These are phyloP conservation scores for Pisolithus tinctorius DNA, from an alignment of 768 basidiomycete genomes.

Conservation along the genomic window DNA sequence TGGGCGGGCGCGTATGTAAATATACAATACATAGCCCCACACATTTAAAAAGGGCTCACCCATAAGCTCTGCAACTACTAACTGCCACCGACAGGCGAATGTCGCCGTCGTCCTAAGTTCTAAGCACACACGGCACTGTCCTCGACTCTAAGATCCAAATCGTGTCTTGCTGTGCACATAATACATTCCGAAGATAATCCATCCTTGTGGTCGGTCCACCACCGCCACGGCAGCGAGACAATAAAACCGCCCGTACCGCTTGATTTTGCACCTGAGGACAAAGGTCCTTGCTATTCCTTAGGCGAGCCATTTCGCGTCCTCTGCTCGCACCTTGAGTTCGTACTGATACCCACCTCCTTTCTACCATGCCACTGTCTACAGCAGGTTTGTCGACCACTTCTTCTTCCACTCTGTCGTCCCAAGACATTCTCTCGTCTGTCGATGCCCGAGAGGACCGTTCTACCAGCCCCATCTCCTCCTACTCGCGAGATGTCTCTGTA, in stretches of 20 bases:
- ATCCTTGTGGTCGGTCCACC: constrained; percentile 8
- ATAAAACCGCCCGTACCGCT: constrained; percentile 7
- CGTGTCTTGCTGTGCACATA: background rate
- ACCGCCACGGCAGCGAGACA: constrained; percentile 4
- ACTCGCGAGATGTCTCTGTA: constrained; percentile 27
- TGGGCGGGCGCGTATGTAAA: background rate
- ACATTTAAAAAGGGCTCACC: constrained; percentile 2
- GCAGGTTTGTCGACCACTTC: constrained; percentile 15
- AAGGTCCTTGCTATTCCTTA: constrained; percentile 4
- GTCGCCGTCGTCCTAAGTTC: background rate
- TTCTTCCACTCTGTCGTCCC: constrained; percentile 27
- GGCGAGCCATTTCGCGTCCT: background rate
- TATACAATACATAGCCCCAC: background rate
- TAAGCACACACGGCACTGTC: background rate
- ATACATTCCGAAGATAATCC: constrained; percentile 1
- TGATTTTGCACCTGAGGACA: constrained; percentile 7
- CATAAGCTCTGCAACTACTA: background rate
- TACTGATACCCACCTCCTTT: background rate
- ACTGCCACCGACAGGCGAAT: constrained; percentile 4
- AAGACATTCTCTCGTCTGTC: constrained; percentile 25
- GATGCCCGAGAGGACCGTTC: constrained; percentile 24
- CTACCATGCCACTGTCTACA: constrained; percentile 9
- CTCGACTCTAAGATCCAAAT: too few species aligned
- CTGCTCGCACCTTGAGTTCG: background rate
- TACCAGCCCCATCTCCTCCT: constrained; percentile 26